Conservation (phyloP, 495 filamentous ascomycete species). For the Podospora pseudocomata region DNA sequence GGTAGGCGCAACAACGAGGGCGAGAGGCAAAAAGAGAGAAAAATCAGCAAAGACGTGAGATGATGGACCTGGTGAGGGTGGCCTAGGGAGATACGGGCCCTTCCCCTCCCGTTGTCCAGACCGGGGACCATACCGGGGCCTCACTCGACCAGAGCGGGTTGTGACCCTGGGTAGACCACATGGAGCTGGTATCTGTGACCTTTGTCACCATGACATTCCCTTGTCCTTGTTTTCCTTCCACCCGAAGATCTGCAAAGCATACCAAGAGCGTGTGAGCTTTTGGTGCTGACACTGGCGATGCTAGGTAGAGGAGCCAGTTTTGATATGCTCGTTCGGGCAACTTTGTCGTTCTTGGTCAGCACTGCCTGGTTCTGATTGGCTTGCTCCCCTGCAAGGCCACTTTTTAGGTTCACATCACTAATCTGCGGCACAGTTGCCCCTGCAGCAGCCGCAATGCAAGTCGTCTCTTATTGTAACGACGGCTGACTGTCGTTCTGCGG, state of each 20-base stretch:
- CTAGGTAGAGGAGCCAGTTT: background rate
- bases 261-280: background rate
- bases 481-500: background rate
- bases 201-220: background rate
- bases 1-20: background rate
- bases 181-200: background rate
- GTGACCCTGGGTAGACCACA: background rate
- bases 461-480: background rate
- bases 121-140: background rate
- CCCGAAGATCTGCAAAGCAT: background rate
- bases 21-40: background rate
- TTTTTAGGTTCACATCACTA: background rate
- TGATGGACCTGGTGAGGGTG: background rate
- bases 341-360: background rate
- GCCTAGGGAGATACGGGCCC: background rate
- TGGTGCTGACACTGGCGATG: constrained; percentile 2
- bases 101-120: background rate
- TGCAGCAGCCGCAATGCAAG: background rate
- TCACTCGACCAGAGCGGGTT: too few species aligned
- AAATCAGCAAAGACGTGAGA: background rate
- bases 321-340: background rate
- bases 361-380: background rate
- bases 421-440: background rate
- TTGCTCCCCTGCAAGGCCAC: background rate
- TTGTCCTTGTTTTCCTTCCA: background rate